Conservation (phyloP, 2,329 filamentous ascomycete genomes). For the Scytalidium sp. region DNA sequence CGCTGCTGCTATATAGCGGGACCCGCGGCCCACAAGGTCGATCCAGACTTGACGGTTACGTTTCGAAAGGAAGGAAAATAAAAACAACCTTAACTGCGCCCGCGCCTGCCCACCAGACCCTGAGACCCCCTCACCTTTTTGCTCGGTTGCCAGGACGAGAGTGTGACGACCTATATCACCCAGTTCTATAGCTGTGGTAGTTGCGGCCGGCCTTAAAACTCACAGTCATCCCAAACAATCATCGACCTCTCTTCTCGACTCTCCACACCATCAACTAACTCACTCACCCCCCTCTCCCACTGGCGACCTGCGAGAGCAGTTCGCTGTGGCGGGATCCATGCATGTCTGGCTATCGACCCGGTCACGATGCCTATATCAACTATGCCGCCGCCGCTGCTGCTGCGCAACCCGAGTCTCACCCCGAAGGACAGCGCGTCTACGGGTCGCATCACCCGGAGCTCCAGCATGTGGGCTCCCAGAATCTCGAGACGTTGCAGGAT, state of each 20-base stretch:
- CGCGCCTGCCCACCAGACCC: not conserved
- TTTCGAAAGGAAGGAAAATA: too few species aligned
- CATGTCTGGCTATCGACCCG: constrained; percentile 60
- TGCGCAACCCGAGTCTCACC: constrained; percentile 63
- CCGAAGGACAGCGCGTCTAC: constrained; percentile 62
- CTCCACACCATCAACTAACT: constrained; percentile 24
- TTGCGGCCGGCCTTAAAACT: not conserved
- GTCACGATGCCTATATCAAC: constrained; percentile 69
- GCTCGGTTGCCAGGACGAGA: not conserved
- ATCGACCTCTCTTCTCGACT: constrained; percentile 16
- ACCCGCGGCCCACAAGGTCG: not conserved
- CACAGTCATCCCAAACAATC: not conserved
- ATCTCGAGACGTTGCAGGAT: constrained; percentile 23
- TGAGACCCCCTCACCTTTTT: not conserved
- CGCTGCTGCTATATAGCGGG: not conserved
- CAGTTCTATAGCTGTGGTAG: not conserved
- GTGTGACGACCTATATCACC: not conserved
- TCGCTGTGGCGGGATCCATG: constrained; percentile 77
- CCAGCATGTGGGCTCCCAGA: constrained; percentile 27
- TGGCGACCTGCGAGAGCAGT: constrained; percentile 71
- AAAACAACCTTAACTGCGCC: not conserved
- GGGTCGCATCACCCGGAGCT: constrained; percentile 41
- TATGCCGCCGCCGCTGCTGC: constrained; percentile 49
- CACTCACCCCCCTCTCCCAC: constrained; percentile 48
- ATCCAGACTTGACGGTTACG: not conserved